A percentile compares a stretch with the other conserved stretches of the same genome.
These are phyloP conservation scores for Przewalskia tangutica DNA, from an alignment of 257 asterid genomes.

Conservation along the genomic window DNA sequence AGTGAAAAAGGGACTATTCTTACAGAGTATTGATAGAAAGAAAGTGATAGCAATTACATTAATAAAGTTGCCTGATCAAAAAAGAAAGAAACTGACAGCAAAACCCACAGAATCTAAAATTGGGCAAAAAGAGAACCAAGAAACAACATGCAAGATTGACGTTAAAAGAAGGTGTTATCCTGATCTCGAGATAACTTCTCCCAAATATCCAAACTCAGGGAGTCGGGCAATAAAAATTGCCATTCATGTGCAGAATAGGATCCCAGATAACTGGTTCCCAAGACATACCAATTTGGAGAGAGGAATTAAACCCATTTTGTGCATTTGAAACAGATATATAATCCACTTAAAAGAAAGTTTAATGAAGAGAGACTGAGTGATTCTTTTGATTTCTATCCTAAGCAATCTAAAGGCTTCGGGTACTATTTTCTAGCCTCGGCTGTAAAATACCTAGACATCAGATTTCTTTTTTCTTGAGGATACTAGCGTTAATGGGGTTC, in stretches of 20 bases:
- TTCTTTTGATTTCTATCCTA: neutral
- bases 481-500: neutral
- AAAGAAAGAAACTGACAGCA: neutral
- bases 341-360: neutral
- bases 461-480: neutral
- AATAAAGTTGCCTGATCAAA: too few relatives aligned
- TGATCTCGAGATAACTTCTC: neutral
- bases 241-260: neutral
- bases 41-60: neutral
- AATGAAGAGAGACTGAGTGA: neutral
- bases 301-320: neutral
- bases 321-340: neutral
- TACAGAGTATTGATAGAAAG: neutral
- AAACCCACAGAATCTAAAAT: neutral
- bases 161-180: neutral
- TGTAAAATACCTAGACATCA: neutral
- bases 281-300: neutral
- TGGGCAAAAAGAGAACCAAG: neutral
- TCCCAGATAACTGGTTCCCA: neutral
- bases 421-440: neutral
- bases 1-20: neutral
- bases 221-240: neutral
- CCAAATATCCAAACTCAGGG: neutral
- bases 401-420: neutral
- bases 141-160: neutral